phyloP scores from a whole-genome alignment of 805 yeast species.

The Yarrowia alimentaria region DNA sequence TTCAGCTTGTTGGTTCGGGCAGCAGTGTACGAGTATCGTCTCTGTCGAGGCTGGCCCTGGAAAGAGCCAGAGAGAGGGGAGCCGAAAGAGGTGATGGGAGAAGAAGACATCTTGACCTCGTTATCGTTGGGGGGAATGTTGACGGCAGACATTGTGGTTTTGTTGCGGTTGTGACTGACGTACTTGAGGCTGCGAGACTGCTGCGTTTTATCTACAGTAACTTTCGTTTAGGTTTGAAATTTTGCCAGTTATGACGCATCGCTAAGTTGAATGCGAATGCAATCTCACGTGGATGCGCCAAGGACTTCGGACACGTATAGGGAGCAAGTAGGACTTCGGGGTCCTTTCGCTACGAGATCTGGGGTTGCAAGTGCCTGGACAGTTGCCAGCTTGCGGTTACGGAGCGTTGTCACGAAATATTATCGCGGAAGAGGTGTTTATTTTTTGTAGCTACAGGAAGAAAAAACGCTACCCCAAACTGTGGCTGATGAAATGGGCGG shows the following conservation, averaged over 20 bases:
- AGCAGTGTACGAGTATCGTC: constrained; percentile 32
- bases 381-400: too few relatives aligned
- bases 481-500: too few relatives aligned
- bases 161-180: neutral
- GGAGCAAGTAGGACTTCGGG: too few relatives aligned
- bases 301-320: too few relatives aligned
- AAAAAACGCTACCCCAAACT: too few relatives aligned
- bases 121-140: constrained; percentile 21
- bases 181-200: constrained; percentile 21
- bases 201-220: neutral
- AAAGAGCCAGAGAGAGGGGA: constrained; percentile 25
- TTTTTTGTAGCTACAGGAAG: too few relatives aligned
- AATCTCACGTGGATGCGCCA: constrained; percentile 12
- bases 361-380: too few relatives aligned
- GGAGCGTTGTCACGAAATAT: too few relatives aligned
- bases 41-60: constrained; percentile 28
- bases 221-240: constrained; percentile 18
- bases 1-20: constrained; percentile 63
- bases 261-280: neutral
- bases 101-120: constrained; percentile 23
- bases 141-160: constrained; percentile 14
- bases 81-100: constrained; percentile 22
- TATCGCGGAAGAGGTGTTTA: too few relatives aligned
- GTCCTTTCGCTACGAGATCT: too few relatives aligned
- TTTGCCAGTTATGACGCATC: constrained; percentile 16